phyloP scores from a whole-genome alignment of 2,329 filamentous ascomycete genomes.

The Colletotrichum tropicicola region DNA sequence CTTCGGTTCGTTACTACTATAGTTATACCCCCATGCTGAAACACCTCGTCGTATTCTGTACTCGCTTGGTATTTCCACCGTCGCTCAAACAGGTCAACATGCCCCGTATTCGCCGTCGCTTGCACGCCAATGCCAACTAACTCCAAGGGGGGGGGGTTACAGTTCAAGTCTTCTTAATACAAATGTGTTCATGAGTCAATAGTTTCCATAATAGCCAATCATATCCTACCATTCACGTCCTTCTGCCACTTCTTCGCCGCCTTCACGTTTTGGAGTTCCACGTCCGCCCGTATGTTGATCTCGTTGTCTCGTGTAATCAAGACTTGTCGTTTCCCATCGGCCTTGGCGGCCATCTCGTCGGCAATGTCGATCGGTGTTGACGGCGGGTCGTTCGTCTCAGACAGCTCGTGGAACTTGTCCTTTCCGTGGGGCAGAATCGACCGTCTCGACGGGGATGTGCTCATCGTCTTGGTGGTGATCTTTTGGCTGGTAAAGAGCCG shows the following conservation, averaged over 20 bases:
- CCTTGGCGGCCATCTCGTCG: slow-evolving; percentile 21
- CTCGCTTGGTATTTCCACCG: neutral
- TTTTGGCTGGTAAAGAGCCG: slow-evolving; percentile 19
- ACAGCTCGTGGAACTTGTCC: slow-evolving; percentile 6
- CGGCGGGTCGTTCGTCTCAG: slow-evolving; percentile 4
- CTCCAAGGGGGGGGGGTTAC: neutral
- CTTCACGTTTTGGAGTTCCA: slow-evolving; percentile 9
- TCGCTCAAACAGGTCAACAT: neutral
- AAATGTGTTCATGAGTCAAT: neutral
- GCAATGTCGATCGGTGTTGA: slow-evolving; percentile 21
- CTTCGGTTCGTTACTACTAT: too few species aligned
- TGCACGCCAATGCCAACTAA: neutral
- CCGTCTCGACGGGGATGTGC: neutral
- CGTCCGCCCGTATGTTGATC: neutral
- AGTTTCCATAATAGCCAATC: neutral
- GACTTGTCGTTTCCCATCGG: slow-evolving; percentile 21
- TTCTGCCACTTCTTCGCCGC: slow-evolving; percentile 4
- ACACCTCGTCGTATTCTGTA: neutral
- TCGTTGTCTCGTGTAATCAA: neutral
- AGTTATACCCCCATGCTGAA: too few species aligned
- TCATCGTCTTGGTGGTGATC: slow-evolving; percentile 1
- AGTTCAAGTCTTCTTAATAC: neutral
- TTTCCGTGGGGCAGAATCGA: slow-evolving; percentile 10
- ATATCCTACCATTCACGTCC: neutral
- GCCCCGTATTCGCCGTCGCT: neutral